A percentile compares a stretch with the other conserved stretches of the same genome.
Evolutionary conservation across 176 grass and related monocot species (phyloP).

Genomic region (Oryza meyeriana): DNA sequence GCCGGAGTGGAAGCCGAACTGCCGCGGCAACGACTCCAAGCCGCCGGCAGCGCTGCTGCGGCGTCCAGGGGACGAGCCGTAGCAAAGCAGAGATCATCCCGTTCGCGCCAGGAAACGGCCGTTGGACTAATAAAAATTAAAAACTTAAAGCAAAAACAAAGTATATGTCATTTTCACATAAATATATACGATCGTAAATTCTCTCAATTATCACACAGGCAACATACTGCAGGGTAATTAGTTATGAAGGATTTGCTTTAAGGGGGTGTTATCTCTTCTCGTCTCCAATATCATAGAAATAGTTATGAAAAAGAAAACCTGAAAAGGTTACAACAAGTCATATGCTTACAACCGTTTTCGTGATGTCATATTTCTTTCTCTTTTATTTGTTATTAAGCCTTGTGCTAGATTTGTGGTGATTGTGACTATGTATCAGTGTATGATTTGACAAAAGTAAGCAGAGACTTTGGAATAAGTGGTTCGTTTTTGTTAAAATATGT

Average conservation of each 20-base stretch:
- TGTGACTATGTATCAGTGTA: not conserved
- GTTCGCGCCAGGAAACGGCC: too few relatives aligned
- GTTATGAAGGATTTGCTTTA: not conserved
- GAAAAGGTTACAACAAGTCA: too few relatives aligned
- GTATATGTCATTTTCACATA: not conserved
- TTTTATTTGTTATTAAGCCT: too few relatives aligned
- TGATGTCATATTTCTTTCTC: too few relatives aligned
- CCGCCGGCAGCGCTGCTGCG: too few relatives aligned
- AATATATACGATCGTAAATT: not conserved
- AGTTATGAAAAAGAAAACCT: too few relatives aligned
- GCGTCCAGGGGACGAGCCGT: not conserved
- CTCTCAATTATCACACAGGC: not conserved
- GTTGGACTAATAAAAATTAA: not conserved
- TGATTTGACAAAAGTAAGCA: too few relatives aligned
- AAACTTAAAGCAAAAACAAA: too few relatives aligned
- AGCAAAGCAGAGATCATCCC: not conserved
- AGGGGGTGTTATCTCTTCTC: too few relatives aligned
- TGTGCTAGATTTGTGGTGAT: not conserved
- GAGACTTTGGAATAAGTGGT: not conserved
- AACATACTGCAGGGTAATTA: not conserved
- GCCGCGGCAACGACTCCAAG: not conserved
- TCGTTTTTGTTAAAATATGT: too few relatives aligned
- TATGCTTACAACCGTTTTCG: too few relatives aligned
- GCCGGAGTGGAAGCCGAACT: constrained; percentile 16
- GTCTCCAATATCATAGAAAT: too few relatives aligned